These are phyloP conservation scores for Cadophora malorum DNA, from an alignment of 2,329 filamentous ascomycete genomes.

Conservation along the genomic window DNA sequence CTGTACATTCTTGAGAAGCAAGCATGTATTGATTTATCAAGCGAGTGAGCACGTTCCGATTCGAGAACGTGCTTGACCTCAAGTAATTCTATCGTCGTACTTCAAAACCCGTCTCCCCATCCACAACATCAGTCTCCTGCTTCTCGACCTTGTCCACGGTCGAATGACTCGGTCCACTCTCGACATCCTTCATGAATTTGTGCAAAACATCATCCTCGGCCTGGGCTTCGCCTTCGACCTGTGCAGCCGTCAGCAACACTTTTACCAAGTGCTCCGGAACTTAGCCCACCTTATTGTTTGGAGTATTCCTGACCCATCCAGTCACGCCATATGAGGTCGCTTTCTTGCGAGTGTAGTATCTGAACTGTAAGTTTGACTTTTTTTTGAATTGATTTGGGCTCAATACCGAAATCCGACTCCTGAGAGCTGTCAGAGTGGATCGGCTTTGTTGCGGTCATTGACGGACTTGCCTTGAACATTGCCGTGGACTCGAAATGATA, in stretches of 20 bases:
- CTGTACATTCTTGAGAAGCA: no score
- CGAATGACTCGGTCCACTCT: slow-evolving; percentile 75
- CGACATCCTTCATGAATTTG: slow-evolving; percentile 75
- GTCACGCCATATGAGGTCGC: slow-evolving; percentile 59
- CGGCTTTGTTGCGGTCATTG: background rate
- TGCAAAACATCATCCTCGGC: slow-evolving; percentile 69
- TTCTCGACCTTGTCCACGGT: slow-evolving; percentile 77
- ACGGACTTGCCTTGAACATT: slow-evolving; percentile 68
- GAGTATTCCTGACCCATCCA: slow-evolving; percentile 67
- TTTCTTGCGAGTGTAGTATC: slow-evolving; percentile 61
- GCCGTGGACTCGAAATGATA: slow-evolving; percentile 70
- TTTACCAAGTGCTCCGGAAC: no score
- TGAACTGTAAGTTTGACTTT: slow-evolving; percentile 37
- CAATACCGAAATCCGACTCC: slow-evolving; percentile 36
- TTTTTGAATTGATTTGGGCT: no score
- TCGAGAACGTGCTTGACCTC: background rate
- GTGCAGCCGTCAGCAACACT: background rate
- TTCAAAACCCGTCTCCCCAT: slow-evolving; percentile 72
- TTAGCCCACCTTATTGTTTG: slow-evolving; percentile 57
- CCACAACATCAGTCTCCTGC: slow-evolving; percentile 66
- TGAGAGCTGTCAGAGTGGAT: slow-evolving; percentile 11
- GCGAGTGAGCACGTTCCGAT: background rate
- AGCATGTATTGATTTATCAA: background rate
- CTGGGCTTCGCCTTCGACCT: slow-evolving; percentile 93
- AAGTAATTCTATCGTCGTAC: slow-evolving; percentile 45